A percentile compares a stretch with the other conserved stretches of the same genome.
phyloP scores from a whole-genome alignment of 2,329 filamentous ascomycete species.

The Neonectria ditissima region DNA sequence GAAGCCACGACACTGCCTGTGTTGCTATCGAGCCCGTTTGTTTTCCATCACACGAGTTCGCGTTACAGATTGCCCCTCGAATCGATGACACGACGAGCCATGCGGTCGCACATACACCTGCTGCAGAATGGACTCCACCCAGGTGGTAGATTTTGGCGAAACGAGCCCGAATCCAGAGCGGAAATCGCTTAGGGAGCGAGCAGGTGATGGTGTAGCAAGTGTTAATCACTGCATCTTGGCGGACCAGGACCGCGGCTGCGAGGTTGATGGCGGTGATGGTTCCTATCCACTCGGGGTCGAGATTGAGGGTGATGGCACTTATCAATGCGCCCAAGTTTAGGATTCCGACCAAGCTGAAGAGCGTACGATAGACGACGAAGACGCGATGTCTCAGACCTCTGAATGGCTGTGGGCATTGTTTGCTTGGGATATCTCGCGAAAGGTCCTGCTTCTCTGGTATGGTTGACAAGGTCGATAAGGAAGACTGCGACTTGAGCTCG shows the following conservation, averaged over 20 bases:
- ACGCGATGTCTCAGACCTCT: conserved; percentile 58
- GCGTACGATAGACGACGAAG: conserved; percentile 66
- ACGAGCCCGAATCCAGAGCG: conserved; percentile 60
- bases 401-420: conserved; percentile 53
- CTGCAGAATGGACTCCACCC: conserved; percentile 63
- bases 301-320: conserved; percentile 52
- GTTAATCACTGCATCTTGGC: conserved; percentile 67
- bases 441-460: conserved; percentile 48
- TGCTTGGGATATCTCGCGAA: conserved; percentile 52
- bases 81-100: conserved; percentile 62
- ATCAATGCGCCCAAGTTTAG: conserved; percentile 62
- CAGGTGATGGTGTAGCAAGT: conserved; percentile 59
- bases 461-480: conserved; percentile 45
- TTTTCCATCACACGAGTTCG: conserved; percentile 44
- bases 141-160: conserved; percentile 65
- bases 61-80: conserved; percentile 52
- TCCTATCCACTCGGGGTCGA: conserved; percentile 53
- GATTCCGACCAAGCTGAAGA: conserved; percentile 66
- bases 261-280: conserved; percentile 62
- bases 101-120: conserved; percentile 60
- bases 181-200: conserved; percentile 58
- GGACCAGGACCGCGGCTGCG: conserved; percentile 61
- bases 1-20: conserved; percentile 65
- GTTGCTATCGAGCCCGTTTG: conserved; percentile 55
- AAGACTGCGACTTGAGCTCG: conserved; percentile 48